Base-by-base conservation (phyloP, 139 green algal species). In the Trebouxia sp. region DNA sequence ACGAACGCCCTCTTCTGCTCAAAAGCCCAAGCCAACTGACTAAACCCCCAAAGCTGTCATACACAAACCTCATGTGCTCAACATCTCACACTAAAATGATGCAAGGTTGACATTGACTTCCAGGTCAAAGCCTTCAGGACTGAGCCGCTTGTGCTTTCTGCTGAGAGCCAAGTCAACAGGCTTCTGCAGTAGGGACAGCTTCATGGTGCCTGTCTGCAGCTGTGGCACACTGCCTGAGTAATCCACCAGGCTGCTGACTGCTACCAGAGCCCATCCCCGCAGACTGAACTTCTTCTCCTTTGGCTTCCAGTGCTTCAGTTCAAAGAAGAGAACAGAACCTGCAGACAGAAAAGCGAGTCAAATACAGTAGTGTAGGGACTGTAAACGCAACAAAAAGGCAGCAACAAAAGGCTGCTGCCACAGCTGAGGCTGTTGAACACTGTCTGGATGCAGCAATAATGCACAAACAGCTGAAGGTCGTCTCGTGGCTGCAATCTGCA, bases 251-350 rank as follows among this genome's bases (percentile, higher is more conserved):
- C 28, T 37, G 11, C 48, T 55, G 15, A 62, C 47, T 5, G 72
- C 45, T n/a, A 81, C 65, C 12, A 83, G 78, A 20, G 80, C 22
- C 86, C 86, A 90, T 22, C 80, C 83, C 41, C 87, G 55, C 10
- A 86, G 89, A 72, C 53, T 81, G 35, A 89, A 84, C 37, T 65
- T 83, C 66, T 76, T 79, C 76, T 89, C 81, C 24, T 78, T 65
- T 11, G 74, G 69, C 76, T 90, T 90, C 75, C 82, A 90, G 48
- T 90, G 84, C 85, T 86, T 86, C 37, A 90, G n/a, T 76, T 89
- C 86, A 26, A 90, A 53, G 51, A 83, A 90, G 39, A 90, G 22
- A 38, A 83, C 65, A 30, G 37, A 58, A 7, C 86, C 86, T 80
- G 86, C 62, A 55, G 65, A 28, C 48, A 28, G 22, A 41, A 8